Conservation (phyloP, 148 eudicot species). For the Persicaria tinctoria region DNA sequence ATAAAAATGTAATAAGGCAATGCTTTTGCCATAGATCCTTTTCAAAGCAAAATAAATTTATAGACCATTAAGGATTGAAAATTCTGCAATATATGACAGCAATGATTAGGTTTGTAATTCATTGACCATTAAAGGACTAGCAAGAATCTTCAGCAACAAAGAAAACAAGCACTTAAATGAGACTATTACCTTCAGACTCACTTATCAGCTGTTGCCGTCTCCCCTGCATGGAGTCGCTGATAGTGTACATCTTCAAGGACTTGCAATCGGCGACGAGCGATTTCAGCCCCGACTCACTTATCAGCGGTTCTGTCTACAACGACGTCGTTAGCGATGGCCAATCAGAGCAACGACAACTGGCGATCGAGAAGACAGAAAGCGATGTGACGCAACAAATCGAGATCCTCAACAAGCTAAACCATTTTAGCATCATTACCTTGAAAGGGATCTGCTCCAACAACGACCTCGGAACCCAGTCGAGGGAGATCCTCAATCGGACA, state of each 20-base stretch:
- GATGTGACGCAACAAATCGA: slow-evolving; percentile 50
- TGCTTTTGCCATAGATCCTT: too few species aligned
- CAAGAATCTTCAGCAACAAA: too few species aligned
- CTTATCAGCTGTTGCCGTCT: too few species aligned
- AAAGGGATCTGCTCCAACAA: slow-evolving; percentile 48
- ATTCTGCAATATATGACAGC: too few species aligned
- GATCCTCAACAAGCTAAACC: slow-evolving; percentile 54
- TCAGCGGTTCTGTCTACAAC: slow-evolving; percentile 46
- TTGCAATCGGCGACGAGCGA: slow-evolving; percentile 46
- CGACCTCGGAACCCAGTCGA: slow-evolving; percentile 9
- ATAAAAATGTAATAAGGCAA: too few species aligned
- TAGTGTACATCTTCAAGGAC: slow-evolving; percentile 46
- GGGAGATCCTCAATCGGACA: too few species aligned
- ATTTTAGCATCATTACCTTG: slow-evolving; percentile 50
- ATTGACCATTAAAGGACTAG: too few species aligned
- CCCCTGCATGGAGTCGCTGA: slow-evolving; percentile 16
- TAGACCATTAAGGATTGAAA: too few species aligned
- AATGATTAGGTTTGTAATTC: too few species aligned
- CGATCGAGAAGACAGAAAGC: slow-evolving; percentile 41
- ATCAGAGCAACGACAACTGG: slow-evolving; percentile 20
- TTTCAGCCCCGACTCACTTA: slow-evolving; percentile 37
- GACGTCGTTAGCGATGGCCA: slow-evolving; percentile 34
- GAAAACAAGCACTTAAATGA: too few species aligned
- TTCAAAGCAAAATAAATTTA: too few species aligned
- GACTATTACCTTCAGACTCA: too few species aligned